Evolutionary conservation across 164 flowering plant genomes (phyloP), one percentile per base, ranked within the genome.

Genomic region (Vitis labrusca): DNA sequence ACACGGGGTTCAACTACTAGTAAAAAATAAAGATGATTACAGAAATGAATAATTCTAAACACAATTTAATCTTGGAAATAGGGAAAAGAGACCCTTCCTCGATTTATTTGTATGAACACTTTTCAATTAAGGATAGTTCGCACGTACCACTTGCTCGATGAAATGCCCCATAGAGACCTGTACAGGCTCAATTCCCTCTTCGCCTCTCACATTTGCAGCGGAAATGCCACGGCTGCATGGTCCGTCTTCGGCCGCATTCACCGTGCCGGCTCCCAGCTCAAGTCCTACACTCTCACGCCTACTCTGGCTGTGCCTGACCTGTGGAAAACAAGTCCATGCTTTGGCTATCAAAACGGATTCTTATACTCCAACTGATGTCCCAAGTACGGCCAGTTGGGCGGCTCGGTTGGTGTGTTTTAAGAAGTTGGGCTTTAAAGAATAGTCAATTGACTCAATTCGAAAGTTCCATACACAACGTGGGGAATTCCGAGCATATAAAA

Each of bases 231-330:
- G 10, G 55, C 75, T 3, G 75, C 89, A 30, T 84, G 84, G 88
- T 51, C 23, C 47, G 73, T 83, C 72, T 85, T 88, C 70, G 32
- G 17, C 29, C 23, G 52, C n/a, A 71, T 81, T 62, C 82, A 79
- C 60, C 37, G 57, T 1, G n/a, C 75, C 1, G 37, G 69, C 63
- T 44, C 47, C 10, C 37, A 53, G 19, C 76, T 82, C 65, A 67
- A 73, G 61, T 64, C 82, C 15, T 76, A 83, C 74, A 78, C 86
- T 15, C 82, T 85, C 75, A 85, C 85, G 1, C 84, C 86, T 0
- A 68, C 84, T 14, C 54, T 88, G 32, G 58, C 73, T 10, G 84
- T 85, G n/a, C 74, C 70, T 1, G 60, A 71, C n/a, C 10, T 67
- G 65, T 10, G 92, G 88, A 30, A 59, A 29, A 57, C 89, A 79